Evolutionary conservation across 352 stramenopile genomes (phyloP), one percentile per base, ranked within the genome.

Genomic region (Globisporangium rhizosaccharum): DNA sequence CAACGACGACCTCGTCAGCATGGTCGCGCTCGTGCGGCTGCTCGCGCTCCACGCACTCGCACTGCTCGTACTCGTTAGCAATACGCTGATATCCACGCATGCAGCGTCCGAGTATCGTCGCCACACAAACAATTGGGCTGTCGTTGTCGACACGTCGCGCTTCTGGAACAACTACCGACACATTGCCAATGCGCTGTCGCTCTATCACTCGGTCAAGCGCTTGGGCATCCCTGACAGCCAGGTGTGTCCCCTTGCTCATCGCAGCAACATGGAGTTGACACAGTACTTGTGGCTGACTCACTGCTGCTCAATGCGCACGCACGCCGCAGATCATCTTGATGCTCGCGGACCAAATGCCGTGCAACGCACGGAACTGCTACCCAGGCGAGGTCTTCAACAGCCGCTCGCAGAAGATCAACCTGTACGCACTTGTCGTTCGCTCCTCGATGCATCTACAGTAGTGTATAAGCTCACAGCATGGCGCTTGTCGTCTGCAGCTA

Each of bases 161-260:
- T 99, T 98, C 72, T 99, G 88, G 87, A 98, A 96, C 75, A 99
- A 99, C 72, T 99, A 99, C 73, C 88, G 96, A 41, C 96, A 99
- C 64, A 89, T 95, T 17, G 90, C 92, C 18, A 98, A 99, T 74
- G 91, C 91, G 50, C 73, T 98, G 41, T 96, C 88, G 45, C 79
- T 99, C 28, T 98, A 98, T 57, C 79, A 97, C 66, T 89, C 94
- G 9, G 82, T 98, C 12, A 97, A 97, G 70, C 71, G 85, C 23
- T 79, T 97, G 9, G 94, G 94, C 3, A 96, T 98, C 53, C 88
- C 91, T 0, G 94, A 99, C 63, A 96, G 90, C 51, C 94, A 98
- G 71, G 85, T 92, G 47, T 2, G 60, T 44, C 45, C 42, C 18
- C 41, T n/a, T 42, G 39, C 30, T 18, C 25, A 20, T n/a, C n/a